These are phyloP conservation scores for Thielaviopsis ethacetica DNA, from an alignment of 2,329 filamentous ascomycete species.

Conservation along the genomic window DNA sequence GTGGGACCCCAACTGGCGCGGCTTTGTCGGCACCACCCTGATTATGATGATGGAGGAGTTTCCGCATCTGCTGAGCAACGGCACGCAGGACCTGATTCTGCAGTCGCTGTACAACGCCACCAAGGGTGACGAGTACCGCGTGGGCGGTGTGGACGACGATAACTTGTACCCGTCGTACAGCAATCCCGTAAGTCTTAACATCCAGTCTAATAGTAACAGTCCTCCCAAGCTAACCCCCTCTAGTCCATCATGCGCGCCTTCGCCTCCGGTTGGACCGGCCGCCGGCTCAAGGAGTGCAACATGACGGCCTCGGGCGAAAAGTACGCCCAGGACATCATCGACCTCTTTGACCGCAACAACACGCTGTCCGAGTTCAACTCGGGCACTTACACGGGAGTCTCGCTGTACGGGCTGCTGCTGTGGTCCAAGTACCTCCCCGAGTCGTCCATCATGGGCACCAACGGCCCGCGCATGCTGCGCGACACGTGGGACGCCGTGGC, in stretches of 20 bases:
- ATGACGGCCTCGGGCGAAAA: conserved; percentile 40
- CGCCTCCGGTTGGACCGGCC: conserved; percentile 41
- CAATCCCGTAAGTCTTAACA: conserved; percentile 34
- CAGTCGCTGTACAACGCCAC: conserved; percentile 37
- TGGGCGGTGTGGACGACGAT: conserved; percentile 41
- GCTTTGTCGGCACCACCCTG: conserved; percentile 43
- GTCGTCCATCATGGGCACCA: conserved; percentile 34
- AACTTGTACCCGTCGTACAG: conserved; percentile 47
- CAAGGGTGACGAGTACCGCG: conserved; percentile 43
- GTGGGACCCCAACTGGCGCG: conserved; percentile 50
- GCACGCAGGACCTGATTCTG: conserved; percentile 28
- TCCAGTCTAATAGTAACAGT: too few relatives aligned
- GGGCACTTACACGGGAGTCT: conserved; percentile 46
- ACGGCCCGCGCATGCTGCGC: conserved; percentile 33
- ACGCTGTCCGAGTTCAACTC: conserved; percentile 48
- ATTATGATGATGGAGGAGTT: conserved; percentile 45
- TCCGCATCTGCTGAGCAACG: conserved; percentile 24
- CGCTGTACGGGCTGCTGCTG: conserved; percentile 38
- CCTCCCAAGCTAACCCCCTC: too few relatives aligned
- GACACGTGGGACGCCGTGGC: conserved; percentile 36
- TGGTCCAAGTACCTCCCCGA: conserved; percentile 42
- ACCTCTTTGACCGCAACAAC: conserved; percentile 36
- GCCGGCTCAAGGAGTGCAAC: conserved; percentile 34
- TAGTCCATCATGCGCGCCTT: conserved; percentile 45
- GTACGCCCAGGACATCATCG: conserved; percentile 38